A percentile compares a stretch with the other conserved stretches of the same genome.
These are phyloP conservation scores for Penicillium nordicum DNA, from an alignment of 2,329 filamentous ascomycete species.

Conservation along the genomic window DNA sequence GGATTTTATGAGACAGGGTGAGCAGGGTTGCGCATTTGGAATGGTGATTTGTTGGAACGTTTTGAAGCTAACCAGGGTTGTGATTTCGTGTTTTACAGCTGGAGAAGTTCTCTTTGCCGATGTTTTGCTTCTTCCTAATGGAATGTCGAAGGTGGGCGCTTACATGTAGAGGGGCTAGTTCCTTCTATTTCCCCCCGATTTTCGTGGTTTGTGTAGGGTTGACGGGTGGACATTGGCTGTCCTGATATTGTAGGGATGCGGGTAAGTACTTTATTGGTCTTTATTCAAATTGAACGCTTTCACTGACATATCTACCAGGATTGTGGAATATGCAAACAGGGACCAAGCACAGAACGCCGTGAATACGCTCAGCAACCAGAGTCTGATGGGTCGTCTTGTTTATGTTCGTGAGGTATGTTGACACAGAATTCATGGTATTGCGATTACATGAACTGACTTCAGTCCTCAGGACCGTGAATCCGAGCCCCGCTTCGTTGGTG, in stretches of 20 bases:
- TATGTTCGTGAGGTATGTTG: slow-evolving; percentile 86
- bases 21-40: slow-evolving; percentile 40
- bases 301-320: slow-evolving; percentile 55
- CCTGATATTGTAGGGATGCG: slow-evolving; percentile 97
- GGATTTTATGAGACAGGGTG: slow-evolving; percentile 99
- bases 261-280: slow-evolving; percentile 61
- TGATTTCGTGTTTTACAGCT: slow-evolving; percentile 55
- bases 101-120: slow-evolving; percentile 99
- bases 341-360: slow-evolving; percentile 98
- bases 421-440: neutral
- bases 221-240: slow-evolving; percentile 95
- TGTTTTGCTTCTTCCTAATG: slow-evolving; percentile 98
- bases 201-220: slow-evolving; percentile 76
- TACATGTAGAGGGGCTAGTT: slow-evolving; percentile 86
- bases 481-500: slow-evolving; percentile 89
- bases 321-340: slow-evolving; percentile 99
- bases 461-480: slow-evolving; percentile 83
- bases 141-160: slow-evolving; percentile 99
- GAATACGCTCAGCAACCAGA: slow-evolving; percentile 97
- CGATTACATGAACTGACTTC: neutral
- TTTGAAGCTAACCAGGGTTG: slow-evolving; percentile 17
- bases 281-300: neutral
- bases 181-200: slow-evolving; percentile 56
- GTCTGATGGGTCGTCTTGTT: slow-evolving; percentile 95
- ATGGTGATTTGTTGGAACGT: slow-evolving; percentile 15